Evolutionary conservation across 1,139 yeast genomes (phyloP).

Genomic region (Geotrichum phurueaensis): DNA sequence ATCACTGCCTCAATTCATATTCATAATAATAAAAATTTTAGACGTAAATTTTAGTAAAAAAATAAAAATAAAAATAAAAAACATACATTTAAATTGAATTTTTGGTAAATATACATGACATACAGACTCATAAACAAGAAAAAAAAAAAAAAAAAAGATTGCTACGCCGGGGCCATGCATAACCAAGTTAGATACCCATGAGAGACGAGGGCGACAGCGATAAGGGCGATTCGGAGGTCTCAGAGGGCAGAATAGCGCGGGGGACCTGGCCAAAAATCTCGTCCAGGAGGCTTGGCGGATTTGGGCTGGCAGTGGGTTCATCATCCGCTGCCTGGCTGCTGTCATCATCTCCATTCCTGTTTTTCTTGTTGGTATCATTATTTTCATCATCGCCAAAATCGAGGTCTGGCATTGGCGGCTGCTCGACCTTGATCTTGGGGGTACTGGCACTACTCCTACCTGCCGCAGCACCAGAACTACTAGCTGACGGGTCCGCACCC

Average conservation of each 20-base stretch:
- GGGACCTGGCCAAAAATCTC: constrained; percentile 8
- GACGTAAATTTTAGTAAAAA: no score
- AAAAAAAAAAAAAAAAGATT: not conserved
- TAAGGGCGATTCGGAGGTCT: constrained; percentile 5
- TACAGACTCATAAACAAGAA: not conserved
- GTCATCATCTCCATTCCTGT: not conserved
- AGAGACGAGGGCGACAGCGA: constrained; percentile 3
- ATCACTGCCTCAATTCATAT: no score
- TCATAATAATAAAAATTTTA: no score
- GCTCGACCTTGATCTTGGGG: not conserved
- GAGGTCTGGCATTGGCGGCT: not conserved
- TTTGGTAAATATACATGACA: not conserved
- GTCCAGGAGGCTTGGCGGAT: constrained; percentile 9
- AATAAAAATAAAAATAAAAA: not conserved
- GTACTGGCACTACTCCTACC: not conserved
- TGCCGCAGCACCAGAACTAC: not conserved
- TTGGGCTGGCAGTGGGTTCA: not conserved
- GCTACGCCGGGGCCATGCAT: not conserved
- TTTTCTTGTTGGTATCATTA: not conserved
- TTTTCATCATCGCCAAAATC: not conserved
- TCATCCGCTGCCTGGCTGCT: not conserved
- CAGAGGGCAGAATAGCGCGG: not conserved
- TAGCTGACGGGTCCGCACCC: not conserved
- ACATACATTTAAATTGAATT: not conserved
- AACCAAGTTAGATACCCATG: not conserved